Evolutionary conservation across 441 rosid species (phyloP), one percentile per base, ranked within the genome.

Genomic region (Bruguiera hainesii): DNA sequence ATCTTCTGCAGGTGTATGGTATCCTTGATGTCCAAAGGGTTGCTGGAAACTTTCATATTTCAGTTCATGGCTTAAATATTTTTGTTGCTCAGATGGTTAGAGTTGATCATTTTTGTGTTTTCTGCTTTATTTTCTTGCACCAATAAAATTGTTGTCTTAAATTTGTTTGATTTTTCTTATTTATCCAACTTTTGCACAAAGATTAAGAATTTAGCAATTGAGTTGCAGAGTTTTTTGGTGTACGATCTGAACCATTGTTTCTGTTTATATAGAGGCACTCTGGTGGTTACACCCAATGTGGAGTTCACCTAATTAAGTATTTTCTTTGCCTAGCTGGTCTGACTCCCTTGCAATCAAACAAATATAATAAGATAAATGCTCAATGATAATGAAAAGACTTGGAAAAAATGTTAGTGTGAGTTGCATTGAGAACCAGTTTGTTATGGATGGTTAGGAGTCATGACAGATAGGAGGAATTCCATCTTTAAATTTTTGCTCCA

Each of bases 41-140:
- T 77, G 97, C 99, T 72, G 99, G 98, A 76, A 95, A 95, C 81
- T 95, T 95, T 79, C 99, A 95, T 76, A 77, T 95, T 58, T 95
- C 99, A 73, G 96, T 95, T 71, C 99, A 92, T 74, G 97, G 97
- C 55, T 77, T 95, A 75, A 95, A 89, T 78, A 85, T 92, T 48
- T 87, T 90, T 80, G 97, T 87, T 72, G 98, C 99, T 71, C 98
- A 95, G 75, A 84, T 84, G 99, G 99, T 95, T 30, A 71, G 70
- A 31, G 31, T 28, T 66, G 55, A 48, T 48, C 3, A 20, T 60
- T 57, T 30, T 11, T 25, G 21, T 42, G 21, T 55, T n/a, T 31
- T 5, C 0, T 21, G 11, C 65, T 57, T 74, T 48, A 59, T 33
- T 21, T 63, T 66, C 61, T 52, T 53, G 26, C 21, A n/a, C 56